These are phyloP conservation scores for Ophiostoma tasmaniense DNA, from an alignment of 2,329 filamentous ascomycete genomes.

Conservation along the genomic window DNA sequence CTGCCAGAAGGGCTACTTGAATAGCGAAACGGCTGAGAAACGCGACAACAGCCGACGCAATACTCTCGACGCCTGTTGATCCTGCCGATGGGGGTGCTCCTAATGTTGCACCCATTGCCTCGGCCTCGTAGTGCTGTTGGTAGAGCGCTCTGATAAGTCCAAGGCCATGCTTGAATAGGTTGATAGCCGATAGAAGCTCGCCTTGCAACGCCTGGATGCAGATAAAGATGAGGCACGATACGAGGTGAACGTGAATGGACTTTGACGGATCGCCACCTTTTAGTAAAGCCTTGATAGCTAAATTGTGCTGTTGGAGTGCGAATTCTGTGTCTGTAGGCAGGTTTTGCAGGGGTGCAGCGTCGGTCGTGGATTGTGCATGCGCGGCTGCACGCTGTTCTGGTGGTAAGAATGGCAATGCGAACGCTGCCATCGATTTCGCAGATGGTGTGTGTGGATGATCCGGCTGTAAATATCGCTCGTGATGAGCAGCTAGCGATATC, in stretches of 20 bases:
- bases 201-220: slow-evolving; percentile 18
- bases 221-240: slow-evolving; percentile 19
- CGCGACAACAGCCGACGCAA: slow-evolving; percentile 9
- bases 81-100: background rate
- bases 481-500: slow-evolving; percentile 17
- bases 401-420: background rate
- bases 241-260: slow-evolving; percentile 11
- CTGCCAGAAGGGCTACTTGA: slow-evolving; percentile 14
- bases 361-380: background rate
- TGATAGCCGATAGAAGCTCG: slow-evolving; percentile 16
- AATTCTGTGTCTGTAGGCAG: background rate
- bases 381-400: background rate
- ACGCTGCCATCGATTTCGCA: background rate
- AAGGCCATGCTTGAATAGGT: slow-evolving; percentile 16
- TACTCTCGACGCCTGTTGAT: slow-evolving; percentile 2
- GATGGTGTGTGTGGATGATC: background rate
- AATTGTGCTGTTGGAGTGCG: background rate
- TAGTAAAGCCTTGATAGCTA: background rate
- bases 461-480: slow-evolving; percentile 11
- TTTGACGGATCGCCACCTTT: background rate
- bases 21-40: slow-evolving; percentile 17
- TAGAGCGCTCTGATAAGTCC: slow-evolving; percentile 10
- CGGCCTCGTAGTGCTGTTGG: background rate
- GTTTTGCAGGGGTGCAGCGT: background rate
- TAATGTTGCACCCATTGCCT: background rate